These are phyloP conservation scores for Didymella pomorum DNA, from an alignment of 2,329 filamentous ascomycete species.

Conservation along the genomic window DNA sequence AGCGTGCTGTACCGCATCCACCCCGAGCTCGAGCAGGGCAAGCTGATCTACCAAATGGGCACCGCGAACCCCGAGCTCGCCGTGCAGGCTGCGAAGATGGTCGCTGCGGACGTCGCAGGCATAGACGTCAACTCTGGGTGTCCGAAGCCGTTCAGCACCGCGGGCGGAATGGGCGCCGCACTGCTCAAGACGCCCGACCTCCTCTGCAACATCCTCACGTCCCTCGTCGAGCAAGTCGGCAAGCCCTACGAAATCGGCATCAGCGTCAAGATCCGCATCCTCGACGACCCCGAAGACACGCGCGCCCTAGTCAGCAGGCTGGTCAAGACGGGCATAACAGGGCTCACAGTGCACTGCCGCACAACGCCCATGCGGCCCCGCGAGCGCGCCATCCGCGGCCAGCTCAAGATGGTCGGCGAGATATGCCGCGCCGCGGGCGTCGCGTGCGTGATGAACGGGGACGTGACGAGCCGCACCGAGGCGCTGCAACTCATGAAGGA, in stretches of 20 bases:
- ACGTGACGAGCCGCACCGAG: constrained; percentile 79
- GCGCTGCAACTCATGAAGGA: constrained; percentile 75
- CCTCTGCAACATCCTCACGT: constrained; percentile 81
- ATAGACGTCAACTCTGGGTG: constrained; percentile 99
- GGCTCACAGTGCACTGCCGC: constrained; percentile 91
- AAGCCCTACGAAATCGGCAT: constrained; percentile 87
- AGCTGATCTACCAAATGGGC: constrained; percentile 90
- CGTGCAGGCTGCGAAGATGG: constrained; percentile 81
- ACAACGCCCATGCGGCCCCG: constrained; percentile 95
- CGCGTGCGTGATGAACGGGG: constrained; percentile 94
- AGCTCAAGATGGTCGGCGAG: constrained; percentile 82
- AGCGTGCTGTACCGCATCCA: constrained; percentile 86
- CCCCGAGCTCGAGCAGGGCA: constrained; percentile 75
- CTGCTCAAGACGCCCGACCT: constrained; percentile 85
- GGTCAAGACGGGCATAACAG: constrained; percentile 87
- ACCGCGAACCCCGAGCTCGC: constrained; percentile 84
- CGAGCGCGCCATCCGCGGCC: constrained; percentile 84
- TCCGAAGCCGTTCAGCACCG: constrained; percentile 94
- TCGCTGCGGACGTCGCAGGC: constrained; percentile 86
- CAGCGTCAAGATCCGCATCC: constrained; percentile 93
- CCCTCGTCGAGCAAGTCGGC: constrained; percentile 80
- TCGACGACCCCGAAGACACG: constrained; percentile 79
- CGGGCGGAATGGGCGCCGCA: constrained; percentile 94
- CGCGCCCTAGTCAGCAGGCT: constrained; percentile 78
- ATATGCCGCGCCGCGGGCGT: constrained; percentile 86